phyloP scores from a whole-genome alignment of 371 early-diverging fungal genomes.

The Mucor piriformis region DNA sequence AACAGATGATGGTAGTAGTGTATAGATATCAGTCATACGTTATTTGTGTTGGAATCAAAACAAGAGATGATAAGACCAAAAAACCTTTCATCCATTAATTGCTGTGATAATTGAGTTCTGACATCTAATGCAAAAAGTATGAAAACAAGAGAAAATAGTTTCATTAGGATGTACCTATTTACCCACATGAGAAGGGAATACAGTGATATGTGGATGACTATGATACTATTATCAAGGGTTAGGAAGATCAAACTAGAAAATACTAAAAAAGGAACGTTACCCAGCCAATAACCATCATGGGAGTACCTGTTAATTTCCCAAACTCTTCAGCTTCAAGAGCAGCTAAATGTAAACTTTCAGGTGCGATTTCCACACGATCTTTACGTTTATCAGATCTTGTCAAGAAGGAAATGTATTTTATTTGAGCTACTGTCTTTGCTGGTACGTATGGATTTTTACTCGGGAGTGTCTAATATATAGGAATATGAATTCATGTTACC shows the following conservation, averaged over 20 bases:
- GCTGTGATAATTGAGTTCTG: slow-evolving; percentile 68
- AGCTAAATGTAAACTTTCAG: slow-evolving; percentile 68
- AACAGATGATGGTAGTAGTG: not conserved
- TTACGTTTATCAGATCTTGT: slow-evolving; percentile 76
- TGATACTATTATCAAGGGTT: too few species aligned
- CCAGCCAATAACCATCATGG: slow-evolving; percentile 72
- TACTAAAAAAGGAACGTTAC: slow-evolving; percentile 29
- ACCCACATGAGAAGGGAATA: slow-evolving; percentile 76
- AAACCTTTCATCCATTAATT: slow-evolving; percentile 67
- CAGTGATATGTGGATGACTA: slow-evolving; percentile 79
- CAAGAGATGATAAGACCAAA: slow-evolving; percentile 75
- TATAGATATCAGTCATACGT: slow-evolving; percentile 30
- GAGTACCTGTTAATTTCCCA: slow-evolving; percentile 43
- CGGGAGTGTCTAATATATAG: slow-evolving; percentile 20
- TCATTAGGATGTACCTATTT: not conserved
- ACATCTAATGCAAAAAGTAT: slow-evolving; percentile 48
- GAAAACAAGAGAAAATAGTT: not conserved
- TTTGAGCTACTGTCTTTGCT: slow-evolving; percentile 44
- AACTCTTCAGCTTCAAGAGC: slow-evolving; percentile 68
- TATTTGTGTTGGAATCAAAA: slow-evolving; percentile 58
- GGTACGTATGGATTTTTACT: slow-evolving; percentile 34
- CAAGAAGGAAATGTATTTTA: slow-evolving; percentile 60
- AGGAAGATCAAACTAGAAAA: too few species aligned
- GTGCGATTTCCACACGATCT: slow-evolving; percentile 73
- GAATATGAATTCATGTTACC: not conserved